Percentiles rank a stretch among this genome's conserved stretches.
phyloP scores from a whole-genome alignment of 2,329 filamentous ascomycete genomes.

The Aspergillus puulaauensis region DNA sequence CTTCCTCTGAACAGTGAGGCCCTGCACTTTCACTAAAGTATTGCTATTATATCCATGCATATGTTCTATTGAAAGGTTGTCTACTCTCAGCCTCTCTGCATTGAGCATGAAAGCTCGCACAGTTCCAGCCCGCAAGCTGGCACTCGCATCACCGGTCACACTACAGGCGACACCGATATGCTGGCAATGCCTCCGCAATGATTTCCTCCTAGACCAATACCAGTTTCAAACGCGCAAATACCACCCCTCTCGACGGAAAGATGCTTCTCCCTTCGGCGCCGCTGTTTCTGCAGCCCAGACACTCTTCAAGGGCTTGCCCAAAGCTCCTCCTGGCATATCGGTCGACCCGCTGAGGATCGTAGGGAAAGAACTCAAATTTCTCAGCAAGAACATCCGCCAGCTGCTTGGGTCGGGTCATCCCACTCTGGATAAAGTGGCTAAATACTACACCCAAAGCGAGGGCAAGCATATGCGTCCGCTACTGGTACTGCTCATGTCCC shows the following conservation, averaged over 20 bases:
- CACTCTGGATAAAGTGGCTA: conserved; percentile 88
- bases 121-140: conserved; percentile 36
- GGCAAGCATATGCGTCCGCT: conserved; percentile 95
- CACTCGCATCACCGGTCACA: conserved; percentile 31
- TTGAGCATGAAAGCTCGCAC: conserved; percentile 41
- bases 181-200: conserved; percentile 42
- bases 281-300: conserved; percentile 55
- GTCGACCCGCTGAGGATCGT: conserved; percentile 88
- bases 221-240: conserved; percentile 37
- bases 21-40: neutral
- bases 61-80: neutral
- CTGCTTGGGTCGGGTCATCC: conserved; percentile 93
- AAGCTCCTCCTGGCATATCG: conserved; percentile 57
- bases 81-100: neutral
- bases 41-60: neutral
- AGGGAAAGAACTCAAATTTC: conserved; percentile 93
- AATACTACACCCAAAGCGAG: conserved; percentile 96
- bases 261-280: conserved; percentile 43
- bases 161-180: conserved; percentile 35
- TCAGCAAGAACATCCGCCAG: conserved; percentile 90
- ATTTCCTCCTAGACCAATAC: conserved; percentile 26
- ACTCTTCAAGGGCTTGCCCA: conserved; percentile 45
- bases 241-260: conserved; percentile 39
- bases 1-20: neutral
- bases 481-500: conserved; percentile 93